These are phyloP conservation scores for Kwoniella shivajii DNA, from an alignment of 1,284 basidiomycete genomes.

Conservation along the genomic window DNA sequence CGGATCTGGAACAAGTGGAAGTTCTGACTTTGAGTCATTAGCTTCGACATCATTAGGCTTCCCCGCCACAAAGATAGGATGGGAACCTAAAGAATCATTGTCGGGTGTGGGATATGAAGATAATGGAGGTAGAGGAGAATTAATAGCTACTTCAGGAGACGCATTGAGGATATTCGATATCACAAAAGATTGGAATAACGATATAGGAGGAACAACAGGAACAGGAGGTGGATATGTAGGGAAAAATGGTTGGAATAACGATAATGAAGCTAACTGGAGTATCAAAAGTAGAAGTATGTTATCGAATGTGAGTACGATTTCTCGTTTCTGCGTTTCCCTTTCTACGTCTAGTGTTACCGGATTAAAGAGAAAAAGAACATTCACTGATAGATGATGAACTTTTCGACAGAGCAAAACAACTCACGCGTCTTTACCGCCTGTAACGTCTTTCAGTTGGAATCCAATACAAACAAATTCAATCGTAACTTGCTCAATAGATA, in stretches of 20 bases:
- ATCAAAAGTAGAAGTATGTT: constrained; percentile 57
- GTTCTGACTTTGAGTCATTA: constrained; percentile 37
- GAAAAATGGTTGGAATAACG: constrained; percentile 55
- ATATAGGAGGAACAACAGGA: not conserved
- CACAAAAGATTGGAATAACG: constrained; percentile 57
- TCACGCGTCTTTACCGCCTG: constrained; percentile 76
- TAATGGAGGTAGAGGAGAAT: constrained; percentile 58
- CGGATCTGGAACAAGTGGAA: not conserved
- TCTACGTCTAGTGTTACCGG: not conserved
- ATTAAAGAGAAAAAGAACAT: not conserved
- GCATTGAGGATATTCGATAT: constrained; percentile 84
- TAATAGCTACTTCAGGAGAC: constrained; percentile 88
- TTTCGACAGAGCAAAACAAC: constrained; percentile 76
- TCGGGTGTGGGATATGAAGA: constrained; percentile 28
- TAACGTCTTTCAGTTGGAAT: constrained; percentile 97
- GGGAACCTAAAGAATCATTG: constrained; percentile 48
- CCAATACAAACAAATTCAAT: constrained; percentile 81
- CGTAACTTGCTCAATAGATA: constrained; percentile 95
- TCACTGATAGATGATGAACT: not conserved
- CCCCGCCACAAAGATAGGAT: constrained; percentile 54
- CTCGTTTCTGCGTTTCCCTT: not conserved
- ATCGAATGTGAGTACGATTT: constrained; percentile 70
- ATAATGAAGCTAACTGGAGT: constrained; percentile 47
- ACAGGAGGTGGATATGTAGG: constrained; percentile 67
- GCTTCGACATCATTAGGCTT: constrained; percentile 39